Evolutionary conservation across 768 basidiomycete genomes (phyloP).

Genomic region (Coprinellus micaceus): DNA sequence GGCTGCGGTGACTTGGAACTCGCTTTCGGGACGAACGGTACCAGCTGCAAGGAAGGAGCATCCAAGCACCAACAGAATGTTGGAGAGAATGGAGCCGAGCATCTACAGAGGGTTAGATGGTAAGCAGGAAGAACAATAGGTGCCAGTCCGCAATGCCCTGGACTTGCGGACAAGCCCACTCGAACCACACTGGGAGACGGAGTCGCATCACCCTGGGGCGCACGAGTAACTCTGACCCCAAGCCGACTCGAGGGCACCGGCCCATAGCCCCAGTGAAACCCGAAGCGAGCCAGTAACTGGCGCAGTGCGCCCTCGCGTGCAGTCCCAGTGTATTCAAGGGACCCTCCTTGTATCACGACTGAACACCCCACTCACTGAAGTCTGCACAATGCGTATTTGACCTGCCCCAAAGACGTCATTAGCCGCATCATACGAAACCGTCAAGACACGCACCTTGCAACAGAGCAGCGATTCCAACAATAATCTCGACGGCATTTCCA

Average conservation of each 20-base stretch:
- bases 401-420: slow-evolving; percentile 34
- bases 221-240: too few species aligned
- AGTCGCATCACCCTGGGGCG: too few species aligned
- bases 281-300: too few species aligned
- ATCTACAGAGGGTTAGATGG: slow-evolving; percentile 49
- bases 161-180: too few species aligned
- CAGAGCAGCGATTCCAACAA: slow-evolving; percentile 84
- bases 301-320: too few species aligned
- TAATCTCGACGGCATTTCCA: slow-evolving; percentile 84
- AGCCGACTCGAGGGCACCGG: too few species aligned
- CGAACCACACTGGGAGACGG: too few species aligned
- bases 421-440: slow-evolving; percentile 10
- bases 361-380: slow-evolving; percentile 67
- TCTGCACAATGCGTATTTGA: slow-evolving; percentile 87
- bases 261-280: too few species aligned
- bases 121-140: too few species aligned
- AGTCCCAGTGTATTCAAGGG: too few species aligned
- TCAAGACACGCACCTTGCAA: slow-evolving; percentile 56
- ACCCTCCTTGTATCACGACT: too few species aligned
- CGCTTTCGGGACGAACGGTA: slow-evolving; percentile 57
- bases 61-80: slow-evolving; percentile 85
- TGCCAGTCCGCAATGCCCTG: too few species aligned
- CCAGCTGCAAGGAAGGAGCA: slow-evolving; percentile 91
- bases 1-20: slow-evolving; percentile 80
- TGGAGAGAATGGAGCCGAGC: slow-evolving; percentile 88